These are phyloP conservation scores for Dactylella cylindrospora DNA, from an alignment of 2,329 filamentous ascomycete genomes.

Conservation along the genomic window DNA sequence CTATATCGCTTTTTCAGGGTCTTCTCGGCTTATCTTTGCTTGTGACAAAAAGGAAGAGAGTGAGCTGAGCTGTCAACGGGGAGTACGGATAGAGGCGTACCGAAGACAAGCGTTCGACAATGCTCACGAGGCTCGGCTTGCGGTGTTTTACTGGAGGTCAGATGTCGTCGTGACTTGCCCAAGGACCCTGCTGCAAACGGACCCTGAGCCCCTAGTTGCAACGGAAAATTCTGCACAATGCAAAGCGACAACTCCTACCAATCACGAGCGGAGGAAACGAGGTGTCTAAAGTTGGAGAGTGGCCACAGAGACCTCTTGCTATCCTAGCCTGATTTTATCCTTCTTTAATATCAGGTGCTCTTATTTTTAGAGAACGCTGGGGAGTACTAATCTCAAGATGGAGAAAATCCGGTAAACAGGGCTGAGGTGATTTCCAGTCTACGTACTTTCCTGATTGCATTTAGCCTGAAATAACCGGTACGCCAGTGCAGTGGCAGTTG, in stretches of 20 bases:
- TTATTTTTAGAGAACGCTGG: conserved; percentile 43
- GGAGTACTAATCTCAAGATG: not conserved
- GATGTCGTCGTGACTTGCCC: conserved; percentile 41
- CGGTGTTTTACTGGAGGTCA: conserved; percentile 41
- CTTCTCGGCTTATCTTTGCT: conserved; percentile 11
- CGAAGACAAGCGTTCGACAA: conserved; percentile 22
- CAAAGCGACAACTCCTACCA: conserved; percentile 20
- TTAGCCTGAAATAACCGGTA: conserved; percentile 27
- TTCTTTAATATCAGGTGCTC: conserved; percentile 33
- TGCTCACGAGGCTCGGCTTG: conserved; percentile 40
- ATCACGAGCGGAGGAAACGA: conserved; percentile 27
- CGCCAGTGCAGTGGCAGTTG: not conserved
- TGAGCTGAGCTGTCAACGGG: too few relatives aligned
- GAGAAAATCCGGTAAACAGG: conserved; percentile 16
- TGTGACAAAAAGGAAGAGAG: conserved; percentile 33
- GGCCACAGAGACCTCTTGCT: too few relatives aligned
- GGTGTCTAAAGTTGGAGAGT: conserved; percentile 19
- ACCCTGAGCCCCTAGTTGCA: too few relatives aligned
- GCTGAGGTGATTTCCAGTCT: conserved; percentile 38
- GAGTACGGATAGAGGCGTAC: conserved; percentile 32
- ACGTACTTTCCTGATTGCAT: conserved; percentile 3
- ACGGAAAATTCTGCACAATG: conserved; percentile 19
- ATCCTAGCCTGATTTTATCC: too few relatives aligned
- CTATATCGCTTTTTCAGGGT: conserved; percentile 20
- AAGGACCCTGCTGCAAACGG: too few relatives aligned